These are phyloP conservation scores for Silene vulgaris DNA, from an alignment of 179 eudicot genomes.

Conservation along the genomic window DNA sequence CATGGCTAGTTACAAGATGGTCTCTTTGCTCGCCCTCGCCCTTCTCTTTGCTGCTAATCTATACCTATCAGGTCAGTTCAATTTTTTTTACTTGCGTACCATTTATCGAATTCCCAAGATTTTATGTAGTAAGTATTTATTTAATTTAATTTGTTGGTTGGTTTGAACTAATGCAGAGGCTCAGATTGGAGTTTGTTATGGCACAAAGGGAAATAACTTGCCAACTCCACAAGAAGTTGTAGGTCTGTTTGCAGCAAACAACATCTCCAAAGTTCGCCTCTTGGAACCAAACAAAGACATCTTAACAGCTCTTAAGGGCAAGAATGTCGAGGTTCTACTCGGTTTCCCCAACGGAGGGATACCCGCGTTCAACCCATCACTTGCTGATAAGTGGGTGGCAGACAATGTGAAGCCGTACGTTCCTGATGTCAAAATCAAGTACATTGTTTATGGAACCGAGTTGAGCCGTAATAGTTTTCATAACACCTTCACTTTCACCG, in stretches of 20 bases:
- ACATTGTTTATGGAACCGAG: constrained; percentile 60
- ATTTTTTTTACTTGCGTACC: not conserved
- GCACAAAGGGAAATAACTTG: constrained; percentile 32
- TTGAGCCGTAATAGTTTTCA: constrained; percentile 27
- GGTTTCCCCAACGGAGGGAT: constrained; percentile 43
- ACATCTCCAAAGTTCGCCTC: constrained; percentile 45
- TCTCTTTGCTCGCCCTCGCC: constrained; percentile 22
- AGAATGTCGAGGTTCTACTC: constrained; percentile 44
- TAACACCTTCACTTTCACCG: constrained; percentile 5
- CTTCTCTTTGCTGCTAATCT: constrained; percentile 21
- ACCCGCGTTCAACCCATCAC: constrained; percentile 29
- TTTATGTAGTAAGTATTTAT: no score
- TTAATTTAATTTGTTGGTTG: not conserved
- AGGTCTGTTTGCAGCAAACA: constrained; percentile 28
- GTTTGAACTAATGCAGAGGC: constrained; percentile 38
- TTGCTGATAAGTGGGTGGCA: constrained; percentile 46
- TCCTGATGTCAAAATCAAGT: constrained; percentile 40
- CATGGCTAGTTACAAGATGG: constrained; percentile 15
- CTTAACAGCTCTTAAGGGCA: constrained; percentile 41
- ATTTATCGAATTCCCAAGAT: not conserved
- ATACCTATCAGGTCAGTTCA: constrained; percentile 23
- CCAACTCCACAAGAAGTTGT: constrained; percentile 43
- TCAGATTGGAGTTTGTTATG: constrained; percentile 50
- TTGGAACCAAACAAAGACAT: constrained; percentile 40
- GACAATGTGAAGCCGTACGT: constrained; percentile 34